These are phyloP conservation scores for Verticillium zaregamsianum DNA, from an alignment of 2,329 filamentous ascomycete genomes.

Conservation along the genomic window DNA sequence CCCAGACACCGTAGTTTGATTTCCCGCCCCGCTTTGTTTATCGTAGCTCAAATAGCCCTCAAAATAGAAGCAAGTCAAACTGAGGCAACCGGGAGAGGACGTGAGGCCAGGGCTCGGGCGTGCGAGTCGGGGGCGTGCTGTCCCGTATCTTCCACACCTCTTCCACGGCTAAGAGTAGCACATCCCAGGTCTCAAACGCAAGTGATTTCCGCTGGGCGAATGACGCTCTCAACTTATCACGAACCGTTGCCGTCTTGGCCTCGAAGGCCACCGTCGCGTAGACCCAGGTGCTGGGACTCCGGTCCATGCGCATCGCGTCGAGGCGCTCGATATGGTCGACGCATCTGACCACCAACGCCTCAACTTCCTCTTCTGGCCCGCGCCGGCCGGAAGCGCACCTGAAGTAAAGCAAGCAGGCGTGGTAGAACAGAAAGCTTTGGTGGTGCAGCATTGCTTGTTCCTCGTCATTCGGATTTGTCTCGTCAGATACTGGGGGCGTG, in stretches of 20 bases:
- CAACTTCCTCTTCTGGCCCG: not conserved
- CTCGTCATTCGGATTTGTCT: not conserved
- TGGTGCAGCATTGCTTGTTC: not conserved
- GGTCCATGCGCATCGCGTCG: not conserved
- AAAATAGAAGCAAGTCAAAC: not conserved
- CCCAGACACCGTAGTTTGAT: not conserved
- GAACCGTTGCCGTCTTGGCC: not conserved
- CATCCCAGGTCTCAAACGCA: not conserved
- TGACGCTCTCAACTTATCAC: not conserved
- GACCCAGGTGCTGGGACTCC: slow-evolving; percentile 4
- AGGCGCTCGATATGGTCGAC: slow-evolving; percentile 3
- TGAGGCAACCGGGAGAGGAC: not conserved
- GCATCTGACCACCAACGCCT: not conserved
- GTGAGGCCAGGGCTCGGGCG: not conserved
- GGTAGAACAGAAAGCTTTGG: slow-evolving; percentile 3
- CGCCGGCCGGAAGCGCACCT: slow-evolving; percentile 3
- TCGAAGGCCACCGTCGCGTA: not conserved
- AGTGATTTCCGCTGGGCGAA: not conserved
- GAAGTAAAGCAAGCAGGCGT: slow-evolving; percentile 4
- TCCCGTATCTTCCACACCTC: not conserved
- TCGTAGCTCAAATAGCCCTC: not conserved
- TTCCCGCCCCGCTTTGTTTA: not conserved
- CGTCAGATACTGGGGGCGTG: not conserved
- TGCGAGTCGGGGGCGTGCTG: not conserved
- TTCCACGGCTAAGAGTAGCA: not conserved